phyloP scores from a whole-genome alignment of 2,329 filamentous ascomycete species.

The Colletotrichum sp. region DNA sequence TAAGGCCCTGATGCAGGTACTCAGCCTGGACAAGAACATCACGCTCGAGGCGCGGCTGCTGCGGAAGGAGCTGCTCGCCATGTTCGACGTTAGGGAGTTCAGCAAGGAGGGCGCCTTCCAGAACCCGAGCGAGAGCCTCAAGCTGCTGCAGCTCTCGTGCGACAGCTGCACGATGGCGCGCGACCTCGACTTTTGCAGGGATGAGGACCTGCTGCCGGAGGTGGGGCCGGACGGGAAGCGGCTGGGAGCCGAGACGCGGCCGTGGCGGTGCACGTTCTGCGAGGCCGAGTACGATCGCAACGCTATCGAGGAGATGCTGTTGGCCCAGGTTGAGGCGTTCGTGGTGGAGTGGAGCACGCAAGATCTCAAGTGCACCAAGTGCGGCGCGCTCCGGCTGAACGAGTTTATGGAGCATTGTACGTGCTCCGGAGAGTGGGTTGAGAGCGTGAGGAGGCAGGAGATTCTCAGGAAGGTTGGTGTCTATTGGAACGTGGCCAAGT shows the following conservation, averaged over 20 bases:
- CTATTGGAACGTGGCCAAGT: constrained; percentile 75
- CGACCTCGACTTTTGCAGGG: constrained; percentile 91
- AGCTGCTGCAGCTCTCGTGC: constrained; percentile 79
- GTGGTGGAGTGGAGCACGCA: constrained; percentile 85
- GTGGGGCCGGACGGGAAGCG: constrained; percentile 17
- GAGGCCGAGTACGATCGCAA: constrained; percentile 77
- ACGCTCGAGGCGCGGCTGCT: constrained; percentile 86
- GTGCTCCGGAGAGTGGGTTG: constrained; percentile 86
- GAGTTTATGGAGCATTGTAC: constrained; percentile 97
- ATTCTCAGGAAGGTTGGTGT: constrained; percentile 71
- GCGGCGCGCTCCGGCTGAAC: constrained; percentile 79
- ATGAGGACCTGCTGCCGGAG: constrained; percentile 77
- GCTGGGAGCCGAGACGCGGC: constrained; percentile 40
- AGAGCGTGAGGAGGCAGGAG: constrained; percentile 71
- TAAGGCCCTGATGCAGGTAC: constrained; percentile 90
- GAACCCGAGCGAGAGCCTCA: constrained; percentile 81
- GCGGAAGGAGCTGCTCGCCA: constrained; percentile 83
- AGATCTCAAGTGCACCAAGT: constrained; percentile 80
- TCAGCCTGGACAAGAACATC: constrained; percentile 90
- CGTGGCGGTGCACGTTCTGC: constrained; percentile 82
- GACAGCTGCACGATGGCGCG: constrained; percentile 88
- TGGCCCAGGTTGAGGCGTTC: constrained; percentile 76
- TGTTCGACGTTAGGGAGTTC: constrained; percentile 97
- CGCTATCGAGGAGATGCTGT: constrained; percentile 81
- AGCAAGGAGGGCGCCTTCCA: constrained; percentile 84